Conservation (phyloP, 768 basidiomycete species). For the Bullera alba region DNA sequence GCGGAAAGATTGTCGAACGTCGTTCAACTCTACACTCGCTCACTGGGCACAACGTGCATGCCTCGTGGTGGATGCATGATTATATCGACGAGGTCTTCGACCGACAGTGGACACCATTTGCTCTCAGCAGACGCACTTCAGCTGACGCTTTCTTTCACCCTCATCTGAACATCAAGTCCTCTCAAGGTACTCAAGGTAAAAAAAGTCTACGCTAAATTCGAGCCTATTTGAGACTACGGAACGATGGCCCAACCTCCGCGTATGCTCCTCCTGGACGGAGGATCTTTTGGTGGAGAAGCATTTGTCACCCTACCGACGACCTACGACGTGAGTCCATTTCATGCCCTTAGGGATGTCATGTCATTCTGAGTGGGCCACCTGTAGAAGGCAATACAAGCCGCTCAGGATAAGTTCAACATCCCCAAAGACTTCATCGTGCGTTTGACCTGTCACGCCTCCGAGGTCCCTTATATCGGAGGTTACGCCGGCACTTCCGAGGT, state of each 20-base stretch:
- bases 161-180: too few species aligned
- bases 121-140: too few species aligned
- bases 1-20: too few species aligned
- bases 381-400: slow-evolving; percentile 36
- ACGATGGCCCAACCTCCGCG: slow-evolving; percentile 33
- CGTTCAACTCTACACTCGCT: too few species aligned
- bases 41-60: too few species aligned
- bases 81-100: too few species aligned
- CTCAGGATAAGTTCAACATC: slow-evolving; percentile 37
- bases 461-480: slow-evolving; percentile 37
- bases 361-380: background rate
- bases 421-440: slow-evolving; percentile 31
- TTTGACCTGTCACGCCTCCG: slow-evolving; percentile 31
- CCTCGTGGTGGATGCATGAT: too few species aligned
- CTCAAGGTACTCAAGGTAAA: too few species aligned
- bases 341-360: background rate
- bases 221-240: too few species aligned
- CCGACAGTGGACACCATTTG: too few species aligned
- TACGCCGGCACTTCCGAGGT: slow-evolving; percentile 24
- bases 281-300: slow-evolving; percentile 29
- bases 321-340: slow-evolving; percentile 31
- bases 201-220: too few species aligned
- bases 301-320: slow-evolving; percentile 35
- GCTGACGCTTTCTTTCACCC: too few species aligned
- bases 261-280: slow-evolving; percentile 41